Evolutionary conservation across 2,329 filamentous ascomycete species (phyloP).

Genomic region (Phyllachora maydis): DNA sequence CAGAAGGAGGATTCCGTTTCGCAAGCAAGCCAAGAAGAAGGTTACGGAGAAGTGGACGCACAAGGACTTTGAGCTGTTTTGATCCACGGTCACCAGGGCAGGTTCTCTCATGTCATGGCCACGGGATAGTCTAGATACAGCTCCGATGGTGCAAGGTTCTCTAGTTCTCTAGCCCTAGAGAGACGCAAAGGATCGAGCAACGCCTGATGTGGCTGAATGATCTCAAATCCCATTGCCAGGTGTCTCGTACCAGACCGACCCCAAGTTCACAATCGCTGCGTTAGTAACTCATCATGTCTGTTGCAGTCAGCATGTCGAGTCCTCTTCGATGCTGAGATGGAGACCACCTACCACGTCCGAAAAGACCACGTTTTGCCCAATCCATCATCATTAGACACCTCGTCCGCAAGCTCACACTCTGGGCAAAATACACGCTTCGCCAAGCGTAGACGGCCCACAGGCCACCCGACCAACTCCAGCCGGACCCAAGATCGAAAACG

Average conservation of each 20-base stretch:
- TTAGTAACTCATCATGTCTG: conserved; percentile 33
- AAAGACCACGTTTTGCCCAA: conserved; percentile 90
- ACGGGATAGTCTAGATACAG: conserved; percentile 23
- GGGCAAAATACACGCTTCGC: conserved; percentile 91
- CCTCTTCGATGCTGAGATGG: no score
- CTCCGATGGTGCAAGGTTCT: conserved; percentile 27
- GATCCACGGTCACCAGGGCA: neutral
- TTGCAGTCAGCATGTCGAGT: no score
- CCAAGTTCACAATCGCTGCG: no score
- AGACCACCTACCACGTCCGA: conserved; percentile 75
- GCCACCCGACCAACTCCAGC: conserved; percentile 61
- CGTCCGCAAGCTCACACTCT: conserved; percentile 86
- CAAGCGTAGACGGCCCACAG: conserved; percentile 89
- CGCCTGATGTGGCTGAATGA: no score
- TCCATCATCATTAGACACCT: conserved; percentile 87
- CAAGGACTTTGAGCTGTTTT: conserved; percentile 62
- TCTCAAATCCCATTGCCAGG: no score
- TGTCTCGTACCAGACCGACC: no score
- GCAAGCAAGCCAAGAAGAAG: conserved; percentile 63
- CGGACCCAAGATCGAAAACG: conserved; percentile 72
- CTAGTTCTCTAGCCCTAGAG: no score
- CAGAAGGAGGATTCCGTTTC: conserved; percentile 57
- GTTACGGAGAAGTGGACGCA: conserved; percentile 92
- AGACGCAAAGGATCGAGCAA: no score
- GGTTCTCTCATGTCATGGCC: conserved; percentile 17